Evolutionary conservation across 1,284 basidiomycete species (phyloP), one percentile per base, ranked within the genome.

Genomic region (Erythrobasidium hasegawianum): DNA sequence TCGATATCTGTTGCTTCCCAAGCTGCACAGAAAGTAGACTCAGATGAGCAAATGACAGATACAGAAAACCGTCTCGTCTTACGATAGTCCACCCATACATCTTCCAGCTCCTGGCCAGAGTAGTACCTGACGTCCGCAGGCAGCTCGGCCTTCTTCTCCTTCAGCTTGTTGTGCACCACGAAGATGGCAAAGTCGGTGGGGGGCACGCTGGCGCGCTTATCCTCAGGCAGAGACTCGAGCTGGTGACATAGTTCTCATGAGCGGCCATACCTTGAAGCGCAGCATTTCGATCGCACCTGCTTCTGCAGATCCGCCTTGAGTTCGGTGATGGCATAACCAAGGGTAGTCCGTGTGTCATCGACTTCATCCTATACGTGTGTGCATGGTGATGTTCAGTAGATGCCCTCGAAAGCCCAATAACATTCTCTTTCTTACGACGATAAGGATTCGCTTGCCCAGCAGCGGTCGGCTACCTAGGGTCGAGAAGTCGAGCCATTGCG

Each of bases 81-180:
- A 67, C 68, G 49, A 58, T 68, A 71, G 59, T 71, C 50, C 33
- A 64, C 52, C 64, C 64, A 67, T 20, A 60, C 64, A 52, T 67
- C 57, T 29, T 50, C 47, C 24, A 67, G 47, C 24, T 67, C 57
- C 39, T 72, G 67, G 45, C 75, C 76, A n/a, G 73, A 60, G 55
- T 75, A 77, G 62, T 75, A 92, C 85, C 82, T 83, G 49, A 84
- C 81, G 59, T 83, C 82, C 2, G 78, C 72, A 9, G 90, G 88
- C 52, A 97, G 78, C 49, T 83, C 78, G 26, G 85, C 90, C 47
- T 86, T 77, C 79, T 97, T 97, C 50, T 82, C 81, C 80, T 95
- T 95, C 69, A 85, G 80, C 80, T 96, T 96, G 82, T 96, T 95
- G 79, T 96, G 92, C 16, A 97, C 76, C 41, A 95, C 92, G 75